Base-by-base conservation (phyloP, 2,329 filamentous ascomycete species). In the Orbilia quercus region DNA sequence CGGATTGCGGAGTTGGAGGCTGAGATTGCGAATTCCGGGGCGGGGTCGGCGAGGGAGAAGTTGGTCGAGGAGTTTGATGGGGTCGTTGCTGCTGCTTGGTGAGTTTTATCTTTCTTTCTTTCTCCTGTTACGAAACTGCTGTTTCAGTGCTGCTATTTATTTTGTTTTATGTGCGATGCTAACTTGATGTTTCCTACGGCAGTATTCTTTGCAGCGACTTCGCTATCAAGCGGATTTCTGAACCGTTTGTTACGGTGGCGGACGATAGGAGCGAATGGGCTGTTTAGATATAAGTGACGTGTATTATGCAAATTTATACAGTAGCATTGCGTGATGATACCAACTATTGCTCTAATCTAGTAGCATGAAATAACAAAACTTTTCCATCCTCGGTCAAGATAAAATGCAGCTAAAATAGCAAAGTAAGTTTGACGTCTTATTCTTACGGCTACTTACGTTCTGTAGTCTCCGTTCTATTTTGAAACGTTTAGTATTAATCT, bases 171-270 rank as follows among this genome's bases (percentile, higher is more conserved):
- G 7, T 28, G 40, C 14, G 47, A 25, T 57, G n/a, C 20, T 53
- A 45, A 20, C 55, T 67, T 18, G 44, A 14, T 31, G 36, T 40
- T 55, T 34, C 25, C 59, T 78, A 80, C 75, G 79, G 18, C 77
- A 95, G 93, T 84, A 92, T 98, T 62, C 83, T 99, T 18, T 99
- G 95, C 81, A 93, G 92, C 79, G 95, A 99, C 76, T 88, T 96
- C 82, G 95, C 94, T 1, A 96, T 99, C 79, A 96, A 93, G 83
- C 87, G 91, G 78, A 91, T 99, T 69, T 92, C 97, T 78, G 92
- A 96, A 82, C 93, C 95, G 0, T 98, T 99, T 79, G 87, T 98
- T 65, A 86, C 85, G 36, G 82, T 85, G 2, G 84, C 85, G 20
- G 94, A 97, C 78, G 86, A 93, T 79, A 83, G 83, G 75, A 87